phyloP scores from a whole-genome alignment of 306 rosid genomes.

The Boehmeria nivea region DNA sequence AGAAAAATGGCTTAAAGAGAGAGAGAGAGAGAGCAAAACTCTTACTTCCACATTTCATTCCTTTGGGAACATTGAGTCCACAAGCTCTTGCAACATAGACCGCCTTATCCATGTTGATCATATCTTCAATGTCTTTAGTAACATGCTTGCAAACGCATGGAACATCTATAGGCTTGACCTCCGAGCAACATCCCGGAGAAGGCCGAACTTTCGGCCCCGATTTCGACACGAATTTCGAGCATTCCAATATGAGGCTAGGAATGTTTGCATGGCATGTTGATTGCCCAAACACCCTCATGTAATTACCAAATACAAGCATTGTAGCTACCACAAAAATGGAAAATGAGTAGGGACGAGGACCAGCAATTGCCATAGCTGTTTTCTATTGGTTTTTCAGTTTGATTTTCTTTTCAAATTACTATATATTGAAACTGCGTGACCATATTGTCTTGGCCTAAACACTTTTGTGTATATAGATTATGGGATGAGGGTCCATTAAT shows the following conservation, averaged over 20 bases:
- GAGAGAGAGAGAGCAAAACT: not conserved
- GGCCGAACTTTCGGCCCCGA: not conserved
- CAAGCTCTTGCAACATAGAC: conserved; percentile 9
- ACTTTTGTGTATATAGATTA: no score
- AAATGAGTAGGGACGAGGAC: no score
- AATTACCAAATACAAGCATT: no score
- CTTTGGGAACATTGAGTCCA: conserved; percentile 1
- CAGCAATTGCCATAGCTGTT: no score
- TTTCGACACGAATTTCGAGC: conserved; percentile 2
- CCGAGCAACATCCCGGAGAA: no score
- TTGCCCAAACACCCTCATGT: not conserved
- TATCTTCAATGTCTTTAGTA: not conserved
- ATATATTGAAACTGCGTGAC: no score
- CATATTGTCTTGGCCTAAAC: no score
- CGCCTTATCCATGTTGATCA: not conserved
- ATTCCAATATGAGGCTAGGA: not conserved
- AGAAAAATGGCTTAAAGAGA: not conserved
- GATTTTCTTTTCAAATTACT: no score
- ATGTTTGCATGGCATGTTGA: not conserved
- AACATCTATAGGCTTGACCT: not conserved
- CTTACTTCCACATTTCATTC: conserved; percentile 19
- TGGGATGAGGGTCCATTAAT: no score
- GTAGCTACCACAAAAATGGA: no score
- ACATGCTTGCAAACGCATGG: not conserved
- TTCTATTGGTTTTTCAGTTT: no score